Evolutionary conservation across 78 protist genomes (phyloP).

Genomic region (Protostelium mycophagum): DNA sequence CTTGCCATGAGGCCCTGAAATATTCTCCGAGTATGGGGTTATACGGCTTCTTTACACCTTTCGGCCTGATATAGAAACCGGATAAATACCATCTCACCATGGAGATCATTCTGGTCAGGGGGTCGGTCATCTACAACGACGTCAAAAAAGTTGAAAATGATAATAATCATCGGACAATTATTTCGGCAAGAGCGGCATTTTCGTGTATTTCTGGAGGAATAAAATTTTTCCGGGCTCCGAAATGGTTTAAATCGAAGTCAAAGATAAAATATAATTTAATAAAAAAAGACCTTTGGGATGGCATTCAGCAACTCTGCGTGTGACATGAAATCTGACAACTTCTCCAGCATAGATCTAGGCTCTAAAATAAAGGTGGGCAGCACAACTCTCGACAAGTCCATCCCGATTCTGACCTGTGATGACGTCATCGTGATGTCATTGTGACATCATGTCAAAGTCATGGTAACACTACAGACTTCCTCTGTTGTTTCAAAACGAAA

Average conservation of each 20-base stretch:
- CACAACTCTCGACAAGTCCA: conserved; percentile 78
- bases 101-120: conserved; percentile 64
- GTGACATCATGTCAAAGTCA: too few relatives aligned
- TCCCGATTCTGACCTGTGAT: conserved; percentile 72
- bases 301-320: conserved; percentile 29
- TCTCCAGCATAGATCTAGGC: conserved; percentile 87
- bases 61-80: conserved; percentile 75
- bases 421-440: conserved; percentile 15
- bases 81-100: conserved; percentile 82
- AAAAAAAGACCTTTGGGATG: neutral
- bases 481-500: too few relatives aligned
- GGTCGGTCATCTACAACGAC: conserved; percentile 15
- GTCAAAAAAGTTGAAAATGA: too few relatives aligned
- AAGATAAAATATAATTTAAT: too few relatives aligned
- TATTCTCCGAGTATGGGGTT: conserved; percentile 92
- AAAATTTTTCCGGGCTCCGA: too few relatives aligned
- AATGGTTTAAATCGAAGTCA: too few relatives aligned
- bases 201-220: too few relatives aligned
- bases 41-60: conserved; percentile 92
- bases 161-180: neutral
- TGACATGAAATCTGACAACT: conserved; percentile 51
- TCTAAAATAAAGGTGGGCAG: conserved; percentile 93
- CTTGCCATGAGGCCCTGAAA: conserved; percentile 69
- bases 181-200: neutral
- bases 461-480: too few relatives aligned